Evolutionary conservation across 1,284 basidiomycete species (phyloP).

Genomic region (Tremellales sp.): DNA sequence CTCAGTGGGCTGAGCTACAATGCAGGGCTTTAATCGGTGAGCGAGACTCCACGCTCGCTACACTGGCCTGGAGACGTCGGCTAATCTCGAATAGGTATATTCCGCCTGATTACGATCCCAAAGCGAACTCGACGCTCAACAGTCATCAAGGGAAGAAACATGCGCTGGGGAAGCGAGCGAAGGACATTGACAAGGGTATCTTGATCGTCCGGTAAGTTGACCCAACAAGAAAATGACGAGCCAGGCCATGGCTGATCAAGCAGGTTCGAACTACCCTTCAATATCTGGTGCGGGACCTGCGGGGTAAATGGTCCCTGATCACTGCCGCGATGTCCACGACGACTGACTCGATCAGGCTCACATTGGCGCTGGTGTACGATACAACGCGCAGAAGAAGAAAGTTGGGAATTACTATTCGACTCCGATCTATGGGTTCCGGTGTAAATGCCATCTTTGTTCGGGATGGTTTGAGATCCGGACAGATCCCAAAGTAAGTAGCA

Average conservation of each 20-base stretch:
- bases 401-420: conserved; percentile 93
- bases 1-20: not conserved
- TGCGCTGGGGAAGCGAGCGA: conserved; percentile 83
- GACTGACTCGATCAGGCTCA: conserved; percentile 57
- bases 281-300: conserved; percentile 95
- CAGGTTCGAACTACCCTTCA: conserved; percentile 85
- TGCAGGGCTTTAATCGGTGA: conserved; percentile 28
- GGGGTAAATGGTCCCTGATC: conserved; percentile 49
- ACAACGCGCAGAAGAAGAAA: conserved; percentile 98
- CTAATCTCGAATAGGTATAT: conserved; percentile 61
- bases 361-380: conserved; percentile 94
- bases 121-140: conserved; percentile 76
- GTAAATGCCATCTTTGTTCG: conserved; percentile 92
- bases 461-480: conserved; percentile 96
- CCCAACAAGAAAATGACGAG: not conserved
- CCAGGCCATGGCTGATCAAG: not conserved
- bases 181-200: conserved; percentile 87
- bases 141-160: conserved; percentile 74
- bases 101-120: conserved; percentile 84
- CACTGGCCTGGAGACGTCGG: not conserved
- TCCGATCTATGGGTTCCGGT: conserved; percentile 88
- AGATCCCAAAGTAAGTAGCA: conserved; percentile 73
- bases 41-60: not conserved
- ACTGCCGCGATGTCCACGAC: too few relatives aligned
- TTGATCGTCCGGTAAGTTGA: conserved; percentile 68